Conservation (phyloP, 306 rosid species). For the Luffa aegyptiaca region DNA sequence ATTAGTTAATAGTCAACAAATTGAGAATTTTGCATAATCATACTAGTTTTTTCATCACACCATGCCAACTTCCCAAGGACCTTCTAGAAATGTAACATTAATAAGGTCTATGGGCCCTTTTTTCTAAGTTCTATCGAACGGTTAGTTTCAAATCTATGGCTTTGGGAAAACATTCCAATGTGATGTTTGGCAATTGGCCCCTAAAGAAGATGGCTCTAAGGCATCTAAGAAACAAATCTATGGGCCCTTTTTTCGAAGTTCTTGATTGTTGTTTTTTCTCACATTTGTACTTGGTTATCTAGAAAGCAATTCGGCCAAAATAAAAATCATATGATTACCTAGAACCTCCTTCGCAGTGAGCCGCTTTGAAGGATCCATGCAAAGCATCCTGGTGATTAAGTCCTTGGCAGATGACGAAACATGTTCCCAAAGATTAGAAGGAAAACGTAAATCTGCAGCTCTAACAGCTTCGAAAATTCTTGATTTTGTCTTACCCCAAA, state of each 20-base stretch:
- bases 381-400: constrained; percentile 48
- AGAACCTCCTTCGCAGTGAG: constrained; percentile 53
- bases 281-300: neutral
- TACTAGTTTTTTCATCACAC: neutral
- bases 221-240: neutral
- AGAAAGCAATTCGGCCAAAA: neutral
- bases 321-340: constrained; percentile 24
- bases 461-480: constrained; percentile 55
- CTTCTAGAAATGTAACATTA: neutral
- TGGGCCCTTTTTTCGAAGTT: neutral
- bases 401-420: constrained; percentile 49
- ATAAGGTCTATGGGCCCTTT: no score
- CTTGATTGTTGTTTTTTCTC: neutral
- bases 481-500: constrained; percentile 74
- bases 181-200: neutral
- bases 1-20: neutral
- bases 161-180: neutral
- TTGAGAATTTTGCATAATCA: neutral
- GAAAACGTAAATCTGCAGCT: constrained; percentile 52
- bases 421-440: constrained; percentile 45
- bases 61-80: neutral
- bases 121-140: no score
- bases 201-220: neutral
- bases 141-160: neutral
- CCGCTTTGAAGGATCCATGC: constrained; percentile 46